These are phyloP conservation scores for Inga leiocalycina DNA, from an alignment of 306 rosid genomes.

Conservation along the genomic window DNA sequence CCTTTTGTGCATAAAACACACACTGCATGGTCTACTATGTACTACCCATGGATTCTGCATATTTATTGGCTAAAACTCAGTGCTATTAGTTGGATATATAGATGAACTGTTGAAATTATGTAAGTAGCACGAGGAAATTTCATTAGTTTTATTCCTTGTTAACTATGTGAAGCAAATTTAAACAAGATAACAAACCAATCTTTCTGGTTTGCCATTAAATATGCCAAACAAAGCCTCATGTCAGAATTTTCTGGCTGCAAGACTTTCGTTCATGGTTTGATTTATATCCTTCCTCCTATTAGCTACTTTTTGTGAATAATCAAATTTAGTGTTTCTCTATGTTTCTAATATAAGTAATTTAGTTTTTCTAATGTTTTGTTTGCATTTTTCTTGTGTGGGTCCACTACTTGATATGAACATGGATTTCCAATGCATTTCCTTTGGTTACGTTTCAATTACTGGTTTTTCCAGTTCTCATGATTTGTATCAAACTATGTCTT, in stretches of 20 bases:
- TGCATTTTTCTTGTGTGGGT: neutral
- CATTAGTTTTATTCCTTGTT: neutral
- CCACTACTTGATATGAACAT: conserved; percentile 1
- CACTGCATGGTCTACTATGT: neutral
- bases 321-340: conserved; percentile 9
- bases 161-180: conserved; percentile 17
- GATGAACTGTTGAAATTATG: neutral
- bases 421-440: conserved; percentile 13
- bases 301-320: conserved; percentile 1
- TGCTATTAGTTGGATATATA: neutral
- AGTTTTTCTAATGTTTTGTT: conserved; percentile 19
- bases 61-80: neutral
- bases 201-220: conserved; percentile 12
- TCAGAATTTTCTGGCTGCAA: conserved; percentile 10
- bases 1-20: neutral
- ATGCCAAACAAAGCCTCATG: conserved; percentile 19
- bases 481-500: neutral
- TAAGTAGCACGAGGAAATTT: neutral
- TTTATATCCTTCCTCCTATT: neutral
- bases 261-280: conserved; percentile 8
- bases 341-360: neutral
- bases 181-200: neutral
- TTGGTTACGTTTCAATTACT: conserved; percentile 2
- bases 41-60: neutral
- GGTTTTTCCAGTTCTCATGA: neutral